Conservation (phyloP, 148 eudicot genomes). For the Camellia granthamiana region DNA sequence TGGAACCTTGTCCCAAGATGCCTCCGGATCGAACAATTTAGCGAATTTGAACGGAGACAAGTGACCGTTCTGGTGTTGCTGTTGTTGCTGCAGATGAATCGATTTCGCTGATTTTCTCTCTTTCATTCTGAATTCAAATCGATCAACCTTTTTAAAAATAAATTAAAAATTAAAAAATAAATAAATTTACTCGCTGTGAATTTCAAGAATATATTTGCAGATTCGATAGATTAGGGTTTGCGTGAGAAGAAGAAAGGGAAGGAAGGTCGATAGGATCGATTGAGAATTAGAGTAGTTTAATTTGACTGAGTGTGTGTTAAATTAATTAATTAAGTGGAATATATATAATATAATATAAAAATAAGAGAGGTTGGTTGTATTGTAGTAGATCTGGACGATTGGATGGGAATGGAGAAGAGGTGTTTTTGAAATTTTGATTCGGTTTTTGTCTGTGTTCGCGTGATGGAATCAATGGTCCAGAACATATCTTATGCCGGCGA, state of each 20-base stretch:
- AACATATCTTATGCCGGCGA: no score
- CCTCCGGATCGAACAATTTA: constrained; percentile 75
- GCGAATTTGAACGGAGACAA: constrained; percentile 59
- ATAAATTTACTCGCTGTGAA: background rate
- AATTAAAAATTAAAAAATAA: background rate
- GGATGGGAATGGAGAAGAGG: no score
- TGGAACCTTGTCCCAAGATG: constrained; percentile 84
- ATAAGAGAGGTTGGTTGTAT: no score
- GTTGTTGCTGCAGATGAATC: constrained; percentile 27
- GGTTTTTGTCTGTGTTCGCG: no score
- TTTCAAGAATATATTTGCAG: background rate
- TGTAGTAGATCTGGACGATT: no score
- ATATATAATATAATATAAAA: no score
- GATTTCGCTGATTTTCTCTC: constrained; percentile 56
- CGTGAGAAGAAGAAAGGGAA: background rate
- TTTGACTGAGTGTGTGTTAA: no score
- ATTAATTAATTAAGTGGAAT: no score
- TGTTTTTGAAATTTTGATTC: no score
- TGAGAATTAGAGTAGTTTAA: background rate
- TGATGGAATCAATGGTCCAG: no score
- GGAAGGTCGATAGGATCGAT: background rate
- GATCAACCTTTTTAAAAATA: background rate
- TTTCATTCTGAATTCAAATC: constrained; percentile 35
- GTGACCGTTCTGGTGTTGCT: constrained; percentile 56
- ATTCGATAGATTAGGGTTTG: background rate